Conservation (phyloP, 768 basidiomycete species). For the Podaxis sp. region DNA sequence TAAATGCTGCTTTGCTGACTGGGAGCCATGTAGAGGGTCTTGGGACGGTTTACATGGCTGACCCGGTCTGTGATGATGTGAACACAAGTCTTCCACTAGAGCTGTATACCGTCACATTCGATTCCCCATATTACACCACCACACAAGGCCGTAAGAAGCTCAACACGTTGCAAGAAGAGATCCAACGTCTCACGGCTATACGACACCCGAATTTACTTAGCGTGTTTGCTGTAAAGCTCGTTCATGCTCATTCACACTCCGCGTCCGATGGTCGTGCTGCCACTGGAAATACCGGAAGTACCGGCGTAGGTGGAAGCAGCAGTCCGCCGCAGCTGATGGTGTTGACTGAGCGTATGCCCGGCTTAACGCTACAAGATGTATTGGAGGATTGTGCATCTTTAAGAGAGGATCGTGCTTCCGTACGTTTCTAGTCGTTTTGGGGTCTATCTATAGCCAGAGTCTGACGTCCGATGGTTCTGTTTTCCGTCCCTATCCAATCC, state of each 20-base stretch:
- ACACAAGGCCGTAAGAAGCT: constrained; percentile 75
- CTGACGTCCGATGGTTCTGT: background rate
- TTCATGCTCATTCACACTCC: constrained; percentile 42
- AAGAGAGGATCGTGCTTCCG: constrained; percentile 69
- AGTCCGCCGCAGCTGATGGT: constrained; percentile 53
- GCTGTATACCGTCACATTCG: constrained; percentile 65
- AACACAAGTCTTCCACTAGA: constrained; percentile 60
- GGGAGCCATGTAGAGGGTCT: constrained; percentile 46
- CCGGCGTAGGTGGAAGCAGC: too few species aligned
- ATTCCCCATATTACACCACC: constrained; percentile 65
- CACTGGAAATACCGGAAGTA: background rate
- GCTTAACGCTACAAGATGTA: constrained; percentile 67
- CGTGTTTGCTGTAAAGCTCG: constrained; percentile 67
- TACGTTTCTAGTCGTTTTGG: constrained; percentile 34
- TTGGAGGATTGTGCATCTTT: constrained; percentile 76
- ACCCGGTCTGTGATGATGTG: constrained; percentile 71
- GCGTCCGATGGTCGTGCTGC: constrained; percentile 28
- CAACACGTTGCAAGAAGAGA: constrained; percentile 62
- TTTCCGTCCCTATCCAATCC: background rate
- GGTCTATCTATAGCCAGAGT: background rate
- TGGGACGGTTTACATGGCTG: constrained; percentile 69
- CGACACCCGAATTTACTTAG: constrained; percentile 67
- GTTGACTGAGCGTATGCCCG: constrained; percentile 69
- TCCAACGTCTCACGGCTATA: constrained; percentile 57
- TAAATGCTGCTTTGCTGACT: background rate